phyloP scores from a whole-genome alignment of 208 protist genomes.

The Tetramitus jugosus region DNA sequence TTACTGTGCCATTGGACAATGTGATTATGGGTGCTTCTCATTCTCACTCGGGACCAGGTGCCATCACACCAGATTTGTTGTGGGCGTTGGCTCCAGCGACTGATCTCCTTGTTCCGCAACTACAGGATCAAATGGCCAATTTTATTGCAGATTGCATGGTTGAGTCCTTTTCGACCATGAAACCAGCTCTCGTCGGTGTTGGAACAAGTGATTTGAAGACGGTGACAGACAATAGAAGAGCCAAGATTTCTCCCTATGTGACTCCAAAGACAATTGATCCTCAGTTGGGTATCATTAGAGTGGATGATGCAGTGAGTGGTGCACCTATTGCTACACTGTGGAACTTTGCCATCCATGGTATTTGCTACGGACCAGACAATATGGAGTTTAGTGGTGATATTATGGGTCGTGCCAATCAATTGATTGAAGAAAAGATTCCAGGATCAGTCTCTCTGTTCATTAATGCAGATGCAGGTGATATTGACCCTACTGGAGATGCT shows the following conservation, averaged over 20 bases:
- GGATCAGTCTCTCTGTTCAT: conserved; percentile 23
- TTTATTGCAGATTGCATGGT: conserved; percentile 28
- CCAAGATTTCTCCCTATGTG: conserved; percentile 24
- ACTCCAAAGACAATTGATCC: conserved; percentile 25
- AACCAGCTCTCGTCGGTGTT: conserved; percentile 24
- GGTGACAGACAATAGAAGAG: conserved; percentile 29
- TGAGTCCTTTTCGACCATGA: conserved; percentile 3
- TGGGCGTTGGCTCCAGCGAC: conserved; percentile 19
- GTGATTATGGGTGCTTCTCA: conserved; percentile 25
- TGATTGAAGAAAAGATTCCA: conserved; percentile 22
- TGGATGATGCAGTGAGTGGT: conserved; percentile 23
- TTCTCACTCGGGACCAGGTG: conserved; percentile 32
- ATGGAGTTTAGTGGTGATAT: conserved; percentile 30
- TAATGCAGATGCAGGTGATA: conserved; percentile 16
- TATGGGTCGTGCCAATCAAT: conserved; percentile 24
- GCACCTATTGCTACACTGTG: conserved; percentile 27
- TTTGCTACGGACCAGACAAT: conserved; percentile 27
- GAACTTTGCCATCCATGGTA: conserved; percentile 35
- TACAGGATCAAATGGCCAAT: conserved; percentile 29
- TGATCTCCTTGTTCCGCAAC: background rate
- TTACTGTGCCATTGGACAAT: background rate
- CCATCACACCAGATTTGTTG: conserved; percentile 30
- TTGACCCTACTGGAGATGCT: conserved; percentile 25
- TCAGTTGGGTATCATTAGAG: conserved; percentile 25
- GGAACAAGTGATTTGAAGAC: background rate